Conservation (phyloP, 345 rosid species). For the Populus pruinosa region DNA sequence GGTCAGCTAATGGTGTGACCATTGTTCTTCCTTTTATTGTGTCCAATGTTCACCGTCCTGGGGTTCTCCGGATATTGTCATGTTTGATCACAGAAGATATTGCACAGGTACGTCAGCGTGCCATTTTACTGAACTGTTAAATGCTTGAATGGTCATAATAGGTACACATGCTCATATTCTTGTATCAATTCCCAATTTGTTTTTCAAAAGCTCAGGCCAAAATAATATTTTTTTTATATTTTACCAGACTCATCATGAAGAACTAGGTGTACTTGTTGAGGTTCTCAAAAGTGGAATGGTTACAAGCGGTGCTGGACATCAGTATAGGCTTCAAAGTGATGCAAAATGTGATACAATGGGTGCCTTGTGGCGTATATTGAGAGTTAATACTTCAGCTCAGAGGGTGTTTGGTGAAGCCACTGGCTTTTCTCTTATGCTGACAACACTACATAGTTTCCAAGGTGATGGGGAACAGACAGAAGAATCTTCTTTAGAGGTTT, state of each 20-base stretch:
- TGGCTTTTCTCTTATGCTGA: conserved; percentile 94
- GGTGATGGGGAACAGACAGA: conserved; percentile 55
- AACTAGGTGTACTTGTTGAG: conserved; percentile 82
- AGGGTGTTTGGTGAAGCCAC: conserved; percentile 94
- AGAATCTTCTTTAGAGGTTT: conserved; percentile 50
- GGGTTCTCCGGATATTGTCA: conserved; percentile 84
- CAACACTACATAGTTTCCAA: conserved; percentile 86
- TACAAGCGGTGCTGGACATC: conserved; percentile 80
- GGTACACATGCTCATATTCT: conserved; percentile 5
- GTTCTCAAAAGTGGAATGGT: conserved; percentile 98
- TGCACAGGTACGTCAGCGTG: conserved; percentile 52
- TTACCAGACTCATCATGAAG: conserved; percentile 85
- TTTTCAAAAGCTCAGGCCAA: background rate
- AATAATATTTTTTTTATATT: background rate
- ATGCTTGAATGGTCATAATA: conserved; percentile 1
- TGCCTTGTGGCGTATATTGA: conserved; percentile 90
- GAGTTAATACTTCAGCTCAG: conserved; percentile 78
- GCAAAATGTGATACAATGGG: conserved; percentile 99
- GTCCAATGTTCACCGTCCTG: conserved; percentile 74
- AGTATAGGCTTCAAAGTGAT: conserved; percentile 80
- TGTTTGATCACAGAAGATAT: conserved; percentile 94
- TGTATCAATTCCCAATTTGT: background rate
- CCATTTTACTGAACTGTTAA: background rate
- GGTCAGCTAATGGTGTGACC: conserved; percentile 82
- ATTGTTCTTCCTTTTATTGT: conserved; percentile 84